phyloP scores from a whole-genome alignment of 164 flowering plant species.

The Magnolia officinalis region DNA sequence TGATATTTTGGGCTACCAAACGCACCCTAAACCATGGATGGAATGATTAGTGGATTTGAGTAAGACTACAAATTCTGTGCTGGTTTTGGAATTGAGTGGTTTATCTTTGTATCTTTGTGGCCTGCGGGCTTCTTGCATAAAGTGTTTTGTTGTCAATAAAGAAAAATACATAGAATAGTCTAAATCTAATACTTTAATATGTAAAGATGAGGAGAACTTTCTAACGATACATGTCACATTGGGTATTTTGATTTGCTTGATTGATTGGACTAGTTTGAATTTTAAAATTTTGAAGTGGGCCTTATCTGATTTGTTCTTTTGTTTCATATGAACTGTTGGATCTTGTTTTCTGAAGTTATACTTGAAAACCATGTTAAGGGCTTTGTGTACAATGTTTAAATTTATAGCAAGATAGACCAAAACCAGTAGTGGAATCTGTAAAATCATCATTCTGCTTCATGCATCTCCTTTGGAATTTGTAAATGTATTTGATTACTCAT shows the following conservation, averaged over 20 bases:
- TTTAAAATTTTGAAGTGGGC: not conserved
- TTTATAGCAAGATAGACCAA: not conserved
- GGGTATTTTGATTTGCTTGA: not conserved
- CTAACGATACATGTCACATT: not conserved
- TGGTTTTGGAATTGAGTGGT: no score
- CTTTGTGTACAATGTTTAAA: not conserved
- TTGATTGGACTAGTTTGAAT: not conserved
- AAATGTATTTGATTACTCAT: no score
- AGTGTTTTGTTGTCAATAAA: no score
- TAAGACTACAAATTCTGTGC: no score
- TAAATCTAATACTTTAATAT: not conserved
- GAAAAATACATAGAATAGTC: not conserved
- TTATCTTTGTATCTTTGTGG: not conserved
- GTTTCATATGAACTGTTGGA: no score
- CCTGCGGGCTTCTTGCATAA: no score
- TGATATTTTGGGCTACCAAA: no score
- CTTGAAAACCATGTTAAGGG: not conserved
- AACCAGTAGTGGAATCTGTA: not conserved
- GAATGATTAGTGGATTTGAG: no score
- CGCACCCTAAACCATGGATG: no score
- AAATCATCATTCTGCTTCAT: not conserved
- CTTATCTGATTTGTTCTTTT: not conserved
- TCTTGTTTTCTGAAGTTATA: not conserved
- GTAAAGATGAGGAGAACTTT: not conserved
- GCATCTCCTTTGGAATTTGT: not conserved